These are phyloP conservation scores for Pseudofabraea citricarpa DNA, from an alignment of 2,329 filamentous ascomycete species.

Conservation along the genomic window DNA sequence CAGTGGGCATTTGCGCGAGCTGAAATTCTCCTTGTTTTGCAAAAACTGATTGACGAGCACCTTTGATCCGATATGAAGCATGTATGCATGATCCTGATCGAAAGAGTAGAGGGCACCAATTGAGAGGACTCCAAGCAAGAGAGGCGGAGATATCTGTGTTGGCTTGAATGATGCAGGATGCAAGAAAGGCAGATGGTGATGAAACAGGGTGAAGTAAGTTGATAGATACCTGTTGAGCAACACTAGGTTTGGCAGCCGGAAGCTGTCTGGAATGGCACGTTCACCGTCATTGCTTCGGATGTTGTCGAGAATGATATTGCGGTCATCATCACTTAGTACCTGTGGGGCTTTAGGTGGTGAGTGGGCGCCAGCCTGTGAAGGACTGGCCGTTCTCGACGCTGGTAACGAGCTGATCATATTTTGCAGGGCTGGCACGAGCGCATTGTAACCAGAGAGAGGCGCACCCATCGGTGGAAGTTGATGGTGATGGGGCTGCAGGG, in stretches of 20 bases:
- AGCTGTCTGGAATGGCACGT: slow-evolving; percentile 78
- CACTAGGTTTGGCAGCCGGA: slow-evolving; percentile 75
- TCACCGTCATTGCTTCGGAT: slow-evolving; percentile 78
- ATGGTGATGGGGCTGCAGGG: slow-evolving; percentile 50
- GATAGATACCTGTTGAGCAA: slow-evolving; percentile 88
- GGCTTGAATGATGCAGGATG: slow-evolving; percentile 89
- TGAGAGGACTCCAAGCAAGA: slow-evolving; percentile 85
- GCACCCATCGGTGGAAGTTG: slow-evolving; percentile 65
- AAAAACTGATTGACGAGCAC: slow-evolving; percentile 95
- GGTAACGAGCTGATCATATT: slow-evolving; percentile 70
- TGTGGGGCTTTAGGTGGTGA: slow-evolving; percentile 70
- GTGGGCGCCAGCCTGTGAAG: slow-evolving; percentile 63
- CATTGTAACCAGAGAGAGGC: slow-evolving; percentile 44
- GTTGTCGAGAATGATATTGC: slow-evolving; percentile 78
- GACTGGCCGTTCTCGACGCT: slow-evolving; percentile 63
- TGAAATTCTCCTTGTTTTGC: slow-evolving; percentile 98
- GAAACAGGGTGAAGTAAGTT: slow-evolving; percentile 95
- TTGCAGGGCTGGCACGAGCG: slow-evolving; percentile 61
- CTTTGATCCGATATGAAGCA: slow-evolving; percentile 96
- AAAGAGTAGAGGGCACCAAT: slow-evolving; percentile 96
- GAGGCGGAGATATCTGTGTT: slow-evolving; percentile 70
- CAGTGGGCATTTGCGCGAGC: slow-evolving; percentile 91
- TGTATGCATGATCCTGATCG: slow-evolving; percentile 93
- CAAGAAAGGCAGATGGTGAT: slow-evolving; percentile 93
- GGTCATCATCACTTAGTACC: slow-evolving; percentile 77